These are phyloP conservation scores for Senna tora DNA, from an alignment of 306 rosid species.

Conservation along the genomic window DNA sequence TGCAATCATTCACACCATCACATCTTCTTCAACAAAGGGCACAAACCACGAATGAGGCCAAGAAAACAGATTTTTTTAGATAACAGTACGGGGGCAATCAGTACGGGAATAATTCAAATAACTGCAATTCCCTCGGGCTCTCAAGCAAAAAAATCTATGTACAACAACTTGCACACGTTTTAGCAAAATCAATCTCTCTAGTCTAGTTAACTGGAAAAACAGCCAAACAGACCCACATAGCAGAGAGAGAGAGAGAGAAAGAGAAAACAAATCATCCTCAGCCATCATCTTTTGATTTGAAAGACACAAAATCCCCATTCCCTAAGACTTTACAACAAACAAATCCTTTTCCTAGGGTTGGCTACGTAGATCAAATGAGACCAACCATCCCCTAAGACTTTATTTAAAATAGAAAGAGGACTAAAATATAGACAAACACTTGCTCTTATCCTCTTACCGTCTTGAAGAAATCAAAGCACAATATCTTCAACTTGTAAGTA, in stretches of 20 bases:
- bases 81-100: too few relatives aligned
- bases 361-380: too few relatives aligned
- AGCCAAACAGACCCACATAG: conserved; percentile 17
- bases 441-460: background rate
- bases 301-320: conserved; percentile 1
- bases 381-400: background rate
- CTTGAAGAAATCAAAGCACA: conserved; percentile 13
- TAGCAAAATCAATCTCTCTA: background rate
- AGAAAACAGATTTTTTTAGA: background rate
- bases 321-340: too few relatives aligned
- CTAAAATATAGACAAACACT: background rate
- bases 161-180: background rate
- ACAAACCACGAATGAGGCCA: conserved; percentile 5
- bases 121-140: background rate
- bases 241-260: too few relatives aligned
- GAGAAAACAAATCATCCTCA: background rate
- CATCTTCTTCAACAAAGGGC: conserved; percentile 21
- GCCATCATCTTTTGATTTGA: background rate
- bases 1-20: conserved; percentile 47
- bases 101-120: background rate
- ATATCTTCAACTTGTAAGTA: conserved; percentile 1
- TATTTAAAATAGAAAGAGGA: background rate
- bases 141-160: background rate
- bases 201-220: background rate
- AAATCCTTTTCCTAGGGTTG: too few relatives aligned